A percentile compares a stretch with the other conserved stretches of the same genome.
Conservation (phyloP, 2,329 filamentous ascomycete species). For the Pseudogymnoascus pannorum region DNA sequence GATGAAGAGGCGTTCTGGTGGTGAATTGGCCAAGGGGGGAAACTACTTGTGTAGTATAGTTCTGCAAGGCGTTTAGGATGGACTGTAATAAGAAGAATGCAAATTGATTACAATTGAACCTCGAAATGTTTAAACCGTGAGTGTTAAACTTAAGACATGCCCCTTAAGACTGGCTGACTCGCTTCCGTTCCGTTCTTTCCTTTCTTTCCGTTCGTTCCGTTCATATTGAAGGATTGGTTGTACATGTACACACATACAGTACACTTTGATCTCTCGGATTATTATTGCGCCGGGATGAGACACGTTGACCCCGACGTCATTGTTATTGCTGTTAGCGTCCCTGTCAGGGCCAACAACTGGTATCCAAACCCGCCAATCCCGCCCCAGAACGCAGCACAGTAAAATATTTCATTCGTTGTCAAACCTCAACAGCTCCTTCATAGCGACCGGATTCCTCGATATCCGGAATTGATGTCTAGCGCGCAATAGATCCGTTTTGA, state of each 20-base stretch:
- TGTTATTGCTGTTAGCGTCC: background rate
- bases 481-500: background rate
- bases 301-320: background rate
- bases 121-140: background rate
- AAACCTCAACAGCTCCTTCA: background rate
- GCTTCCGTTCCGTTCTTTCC: too few relatives aligned
- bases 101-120: background rate
- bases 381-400: background rate
- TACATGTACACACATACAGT: too few relatives aligned
- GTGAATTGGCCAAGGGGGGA: background rate
- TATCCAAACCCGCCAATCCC: background rate
- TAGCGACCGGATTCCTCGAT: background rate
- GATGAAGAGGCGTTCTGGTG: background rate
- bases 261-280: background rate
- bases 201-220: too few relatives aligned
- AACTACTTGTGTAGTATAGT: background rate
- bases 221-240: too few relatives aligned
- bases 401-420: background rate
- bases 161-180: too few relatives aligned
- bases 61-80: background rate
- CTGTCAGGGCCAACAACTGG: background rate
- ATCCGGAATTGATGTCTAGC: background rate
- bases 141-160: background rate
- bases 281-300: background rate
- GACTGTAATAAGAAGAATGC: background rate